Conservation (phyloP, 495 filamentous ascomycete genomes). For the Alectoria sarmentosa region DNA sequence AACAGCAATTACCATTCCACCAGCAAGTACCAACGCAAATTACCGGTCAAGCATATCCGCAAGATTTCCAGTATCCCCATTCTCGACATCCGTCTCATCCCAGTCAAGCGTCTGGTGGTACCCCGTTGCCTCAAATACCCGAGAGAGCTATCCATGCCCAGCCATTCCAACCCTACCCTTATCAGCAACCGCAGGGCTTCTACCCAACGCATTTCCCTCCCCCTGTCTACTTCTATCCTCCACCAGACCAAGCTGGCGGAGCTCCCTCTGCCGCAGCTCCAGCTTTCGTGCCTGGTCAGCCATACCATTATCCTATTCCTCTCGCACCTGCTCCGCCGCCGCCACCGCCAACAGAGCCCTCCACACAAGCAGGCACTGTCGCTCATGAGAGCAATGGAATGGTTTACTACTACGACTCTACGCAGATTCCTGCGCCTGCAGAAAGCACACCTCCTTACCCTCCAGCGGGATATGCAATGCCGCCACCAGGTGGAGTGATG, state of each 20-base stretch:
- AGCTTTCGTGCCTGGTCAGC: constrained; percentile 50
- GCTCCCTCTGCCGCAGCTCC: constrained; percentile 48
- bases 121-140: constrained; percentile 88
- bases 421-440: constrained; percentile 52
- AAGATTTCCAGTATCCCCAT: constrained; percentile 46
- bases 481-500: constrained; percentile 50
- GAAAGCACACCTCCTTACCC: constrained; percentile 46
- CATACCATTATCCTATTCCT: constrained; percentile 36
- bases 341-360: constrained; percentile 38
- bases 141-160: constrained; percentile 90
- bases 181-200: constrained; percentile 50
- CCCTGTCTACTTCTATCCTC: constrained; percentile 47
- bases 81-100: constrained; percentile 66
- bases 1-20: constrained; percentile 78
- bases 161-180: constrained; percentile 74
- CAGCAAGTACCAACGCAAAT: constrained; percentile 75
- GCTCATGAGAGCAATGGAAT: constrained; percentile 91
- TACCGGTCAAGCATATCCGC: constrained; percentile 48
- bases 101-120: constrained; percentile 69
- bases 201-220: constrained; percentile 54
- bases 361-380: constrained; percentile 59
- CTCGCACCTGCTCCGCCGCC: constrained; percentile 38
- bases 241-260: constrained; percentile 39
- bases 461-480: constrained; percentile 44
- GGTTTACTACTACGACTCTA: constrained; percentile 86